A percentile compares a stretch with the other conserved stretches of the same genome.
phyloP scores from a whole-genome alignment of 345 rosid genomes.

The Boechera divaricarpa region DNA sequence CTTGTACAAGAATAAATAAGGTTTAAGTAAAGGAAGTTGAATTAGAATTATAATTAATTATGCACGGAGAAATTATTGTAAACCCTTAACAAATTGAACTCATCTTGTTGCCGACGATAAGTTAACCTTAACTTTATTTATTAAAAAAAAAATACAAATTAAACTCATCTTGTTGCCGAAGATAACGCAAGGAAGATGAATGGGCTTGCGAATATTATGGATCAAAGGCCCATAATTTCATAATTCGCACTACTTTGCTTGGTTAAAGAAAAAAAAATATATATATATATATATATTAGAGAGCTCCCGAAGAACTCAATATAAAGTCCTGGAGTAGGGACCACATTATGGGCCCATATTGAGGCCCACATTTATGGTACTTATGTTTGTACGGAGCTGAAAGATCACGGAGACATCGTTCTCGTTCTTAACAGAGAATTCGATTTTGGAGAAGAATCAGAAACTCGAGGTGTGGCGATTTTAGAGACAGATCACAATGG shows the following conservation, averaged over 20 bases:
- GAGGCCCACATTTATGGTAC: background rate
- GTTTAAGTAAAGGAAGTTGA: background rate
- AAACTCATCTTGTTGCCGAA: constrained; percentile 4
- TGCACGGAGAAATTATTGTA: constrained; percentile 4
- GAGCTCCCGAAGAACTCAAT: too few species aligned
- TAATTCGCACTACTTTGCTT: too few species aligned
- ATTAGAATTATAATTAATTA: background rate
- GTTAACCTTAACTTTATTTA: too few species aligned
- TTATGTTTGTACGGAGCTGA: background rate
- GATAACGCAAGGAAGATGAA: background rate
- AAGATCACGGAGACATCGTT: too few species aligned
- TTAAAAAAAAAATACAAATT: too few species aligned
- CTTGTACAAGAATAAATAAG: background rate
- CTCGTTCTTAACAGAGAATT: too few species aligned
- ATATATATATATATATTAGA: too few species aligned
- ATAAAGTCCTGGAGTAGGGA: background rate
- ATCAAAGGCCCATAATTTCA: background rate
- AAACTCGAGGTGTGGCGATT: background rate
- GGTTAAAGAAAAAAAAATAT: too few species aligned
- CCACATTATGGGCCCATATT: background rate
- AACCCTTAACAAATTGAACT: background rate
- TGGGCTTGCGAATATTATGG: background rate
- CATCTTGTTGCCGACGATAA: background rate
- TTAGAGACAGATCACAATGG: constrained; percentile 43
- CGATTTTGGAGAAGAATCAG: background rate